Base-by-base conservation (phyloP, 73 alveolate genomes). In the Blepharisma stoltei region DNA sequence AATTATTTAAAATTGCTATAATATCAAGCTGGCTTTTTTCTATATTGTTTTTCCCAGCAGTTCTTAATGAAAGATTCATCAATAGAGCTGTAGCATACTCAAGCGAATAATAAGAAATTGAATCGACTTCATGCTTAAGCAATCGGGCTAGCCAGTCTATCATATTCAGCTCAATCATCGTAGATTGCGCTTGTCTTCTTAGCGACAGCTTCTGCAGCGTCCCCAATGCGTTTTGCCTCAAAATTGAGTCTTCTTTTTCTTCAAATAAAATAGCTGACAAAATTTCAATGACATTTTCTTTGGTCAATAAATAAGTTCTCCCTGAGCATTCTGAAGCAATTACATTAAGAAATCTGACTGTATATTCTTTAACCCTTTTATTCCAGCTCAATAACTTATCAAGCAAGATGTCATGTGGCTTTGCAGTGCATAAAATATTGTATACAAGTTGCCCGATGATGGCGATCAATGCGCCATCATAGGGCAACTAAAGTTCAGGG, bases 11-110 rank as follows among this genome's bases (percentile, higher is more conserved):
- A 6, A 96, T 95, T 75, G 87, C 81, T 41, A 96, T 76, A 11
- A 95, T 83, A 50, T 88, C 91, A 44, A 86, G 87, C 6, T 94
- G 88, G 18, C 91, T 89, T 6, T 92, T 94, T 81, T 94, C 98
- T 78, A 94, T 92, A 81, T 94, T 96, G 54, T 92, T 90, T 79
- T 96, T 94, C 1, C 99, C 99, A 50, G 93, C 93, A 54, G 93
- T 88, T 89, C 99, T 88, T 68, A 96, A 70, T 49, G 96, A 83
- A 18, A 96, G 90, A 85, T 96, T 96, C 99, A 96, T 96, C 54
- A 96, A 92, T 77, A 96, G 82, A 44, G 99, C 99, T 37, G 97
- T 89, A 3, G 99, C 98, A 89, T 96, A 96, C 82, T 96, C 99
- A 32, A 92, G 85, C 20, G 98, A 84, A 85, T 96, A 96, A 79